Conservation (phyloP, 176 grass and related monocot species). For the Neostapfia colusana region DNA sequence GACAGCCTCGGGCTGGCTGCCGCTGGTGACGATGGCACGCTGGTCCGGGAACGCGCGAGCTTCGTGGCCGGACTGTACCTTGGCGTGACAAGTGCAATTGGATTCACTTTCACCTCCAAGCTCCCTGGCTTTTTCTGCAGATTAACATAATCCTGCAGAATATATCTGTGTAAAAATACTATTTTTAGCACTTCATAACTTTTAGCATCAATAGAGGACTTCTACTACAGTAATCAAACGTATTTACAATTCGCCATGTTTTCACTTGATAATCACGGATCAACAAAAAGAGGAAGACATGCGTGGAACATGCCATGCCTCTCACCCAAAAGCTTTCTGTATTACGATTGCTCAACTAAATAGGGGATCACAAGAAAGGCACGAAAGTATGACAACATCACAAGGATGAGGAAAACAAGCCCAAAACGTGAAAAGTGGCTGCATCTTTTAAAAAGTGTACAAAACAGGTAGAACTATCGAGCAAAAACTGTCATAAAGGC, state of each 20-base stretch:
- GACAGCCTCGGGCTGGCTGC: constrained; percentile 26
- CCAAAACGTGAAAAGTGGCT: constrained; percentile 21
- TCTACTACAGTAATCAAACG: too few species aligned
- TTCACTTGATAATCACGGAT: not conserved
- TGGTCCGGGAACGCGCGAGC: constrained; percentile 29
- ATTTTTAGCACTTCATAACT: not conserved
- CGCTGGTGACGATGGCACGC: not conserved
- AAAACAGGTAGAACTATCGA: not conserved
- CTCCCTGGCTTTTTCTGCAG: constrained; percentile 33
- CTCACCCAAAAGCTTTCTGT: constrained; percentile 1
- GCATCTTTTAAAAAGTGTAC: not conserved
- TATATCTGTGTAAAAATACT: not conserved
- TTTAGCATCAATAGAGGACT: too few species aligned
- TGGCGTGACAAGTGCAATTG: constrained; percentile 23
- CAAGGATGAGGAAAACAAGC: constrained; percentile 3
- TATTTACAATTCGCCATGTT: not conserved
- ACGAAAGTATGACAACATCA: constrained; percentile 14
- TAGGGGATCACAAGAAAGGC: constrained; percentile 42
- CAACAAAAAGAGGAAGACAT: not conserved
- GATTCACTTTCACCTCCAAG: constrained; percentile 47
- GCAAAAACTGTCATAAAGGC: not conserved
- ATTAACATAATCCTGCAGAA: constrained; percentile 8
- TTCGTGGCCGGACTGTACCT: constrained; percentile 31
- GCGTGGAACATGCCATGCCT: not conserved
- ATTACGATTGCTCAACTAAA: constrained; percentile 33